A percentile compares a stretch with the other conserved stretches of the same genome.
phyloP scores from a whole-genome alignment of 495 filamentous ascomycete species.

The Penicillium manginii region DNA sequence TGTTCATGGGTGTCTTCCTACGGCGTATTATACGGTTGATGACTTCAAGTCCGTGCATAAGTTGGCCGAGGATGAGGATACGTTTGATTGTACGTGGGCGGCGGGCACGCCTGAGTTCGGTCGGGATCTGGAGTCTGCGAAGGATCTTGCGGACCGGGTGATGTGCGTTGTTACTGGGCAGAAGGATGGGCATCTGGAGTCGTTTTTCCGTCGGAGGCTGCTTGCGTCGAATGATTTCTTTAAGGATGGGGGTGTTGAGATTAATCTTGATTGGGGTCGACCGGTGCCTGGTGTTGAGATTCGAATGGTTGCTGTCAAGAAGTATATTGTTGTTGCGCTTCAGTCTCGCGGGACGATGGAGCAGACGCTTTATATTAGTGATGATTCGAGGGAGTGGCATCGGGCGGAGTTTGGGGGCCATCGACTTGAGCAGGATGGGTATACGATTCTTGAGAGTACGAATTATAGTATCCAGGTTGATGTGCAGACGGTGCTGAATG shows the following conservation, averaged over 20 bases:
- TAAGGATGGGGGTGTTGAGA: conserved; percentile 62
- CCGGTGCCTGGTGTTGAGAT: conserved; percentile 78
- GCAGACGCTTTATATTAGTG: conserved; percentile 81
- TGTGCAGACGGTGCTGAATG: conserved; percentile 69
- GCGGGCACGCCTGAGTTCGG: conserved; percentile 72
- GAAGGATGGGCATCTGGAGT: conserved; percentile 39
- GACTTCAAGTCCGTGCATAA: conserved; percentile 70
- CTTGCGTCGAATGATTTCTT: conserved; percentile 82
- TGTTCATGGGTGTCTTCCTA: conserved; percentile 39
- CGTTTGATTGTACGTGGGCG: conserved; percentile 81
- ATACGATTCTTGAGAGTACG: conserved; percentile 92
- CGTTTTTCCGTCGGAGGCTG: conserved; percentile 49
- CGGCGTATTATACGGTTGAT: conserved; percentile 79
- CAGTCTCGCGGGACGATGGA: conserved; percentile 80
- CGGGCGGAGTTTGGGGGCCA: conserved; percentile 87
- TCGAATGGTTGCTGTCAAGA: conserved; percentile 69
- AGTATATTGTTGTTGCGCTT: conserved; percentile 81
- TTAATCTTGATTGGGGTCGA: conserved; percentile 70
- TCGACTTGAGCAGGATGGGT: conserved; percentile 80
- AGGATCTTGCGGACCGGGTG: conserved; percentile 61
- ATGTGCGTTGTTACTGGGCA: conserved; percentile 79
- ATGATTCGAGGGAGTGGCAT: conserved; percentile 84
- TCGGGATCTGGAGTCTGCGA: conserved; percentile 56
- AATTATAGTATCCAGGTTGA: conserved; percentile 97
- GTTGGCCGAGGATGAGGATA: conserved; percentile 57